Evolutionary conservation across 2,329 filamentous ascomycete species (phyloP), one percentile per base, ranked within the genome.

Genomic region (Beauveria asiatica): DNA sequence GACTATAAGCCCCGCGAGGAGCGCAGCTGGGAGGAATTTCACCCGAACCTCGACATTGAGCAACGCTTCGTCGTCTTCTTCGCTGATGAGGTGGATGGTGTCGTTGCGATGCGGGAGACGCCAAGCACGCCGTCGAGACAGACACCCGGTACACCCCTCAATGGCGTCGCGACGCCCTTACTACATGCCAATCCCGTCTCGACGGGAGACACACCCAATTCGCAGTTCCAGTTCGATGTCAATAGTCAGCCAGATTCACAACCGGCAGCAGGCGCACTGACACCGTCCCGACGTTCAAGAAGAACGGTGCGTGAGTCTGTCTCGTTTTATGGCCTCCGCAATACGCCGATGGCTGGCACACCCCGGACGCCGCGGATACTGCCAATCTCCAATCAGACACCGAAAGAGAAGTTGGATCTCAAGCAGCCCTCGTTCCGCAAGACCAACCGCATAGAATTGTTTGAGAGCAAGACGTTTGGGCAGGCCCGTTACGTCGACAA

Each of bases 1-100:
- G 92, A 93, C 55, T 97, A 97, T 75, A 99, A 99, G 72, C 94
- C 94, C 37, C 83, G 94, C 69, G 94, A 99, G 75, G 94, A 99
- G 76, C 86, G 93, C 64, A 90, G 91, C 57, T 99, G 93, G 92
- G 92, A 97, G 69, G 94, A 99, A 72, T 97, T 97, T 65, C 94
- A 99, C 73, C 92, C 91, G 0, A 90, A 97, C 68, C 83, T 99
- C 57, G 92, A 97, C 75, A 92, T 97, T 53, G 91, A 96, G 60
- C 82, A 82, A 13, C 84, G 83, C 4, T 88, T 97, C 64, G 84
- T 88, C 65, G 80, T 96, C 3, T 92, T 92, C 70, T 85, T 83
- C 53, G 86, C 92, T 2, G 87, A 94, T 64, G 90, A 96, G 65
- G 87, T 97, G 7, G 93, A 97, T 70, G 90, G 91, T n/a, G 78